phyloP scores from a whole-genome alignment of 2,329 filamentous ascomycete species.

The Ceratocystis destructans region DNA sequence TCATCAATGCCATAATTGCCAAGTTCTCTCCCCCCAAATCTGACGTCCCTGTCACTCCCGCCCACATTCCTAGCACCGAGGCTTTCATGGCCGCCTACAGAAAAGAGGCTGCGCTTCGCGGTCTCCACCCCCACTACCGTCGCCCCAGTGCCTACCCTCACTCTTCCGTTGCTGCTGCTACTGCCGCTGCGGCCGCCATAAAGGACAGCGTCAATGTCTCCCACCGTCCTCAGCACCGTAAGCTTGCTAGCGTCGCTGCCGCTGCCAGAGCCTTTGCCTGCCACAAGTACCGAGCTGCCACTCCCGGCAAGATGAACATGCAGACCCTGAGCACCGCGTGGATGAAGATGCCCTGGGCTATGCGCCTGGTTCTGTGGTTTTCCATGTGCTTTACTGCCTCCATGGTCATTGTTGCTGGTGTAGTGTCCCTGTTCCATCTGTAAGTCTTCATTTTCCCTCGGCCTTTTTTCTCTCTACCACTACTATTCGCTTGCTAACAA shows the following conservation, averaged over 20 bases:
- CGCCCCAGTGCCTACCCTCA: constrained; percentile 7
- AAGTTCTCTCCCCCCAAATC: not conserved
- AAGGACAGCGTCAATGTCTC: not conserved
- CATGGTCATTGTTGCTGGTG: constrained; percentile 7
- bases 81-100: not conserved
- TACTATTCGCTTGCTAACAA: not conserved
- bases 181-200: not conserved
- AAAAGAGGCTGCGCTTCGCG: not conserved
- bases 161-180: constrained; percentile 1
- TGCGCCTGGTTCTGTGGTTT: constrained; percentile 13
- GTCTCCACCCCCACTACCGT: not conserved
- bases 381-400: constrained; percentile 15
- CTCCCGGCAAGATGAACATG: not conserved
- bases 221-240: not conserved
- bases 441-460: not conserved
- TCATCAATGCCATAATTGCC: not conserved
- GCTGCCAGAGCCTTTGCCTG: not conserved
- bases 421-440: constrained; percentile 9
- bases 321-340: constrained; percentile 10
- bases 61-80: not conserved
- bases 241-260: not conserved
- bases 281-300: constrained; percentile 3
- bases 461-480: not conserved
- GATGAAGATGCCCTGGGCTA: constrained; percentile 13
- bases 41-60: no score